Evolutionary conservation across 257 asterid species (phyloP).

Genomic region (Capsicum rhomboideum): DNA sequence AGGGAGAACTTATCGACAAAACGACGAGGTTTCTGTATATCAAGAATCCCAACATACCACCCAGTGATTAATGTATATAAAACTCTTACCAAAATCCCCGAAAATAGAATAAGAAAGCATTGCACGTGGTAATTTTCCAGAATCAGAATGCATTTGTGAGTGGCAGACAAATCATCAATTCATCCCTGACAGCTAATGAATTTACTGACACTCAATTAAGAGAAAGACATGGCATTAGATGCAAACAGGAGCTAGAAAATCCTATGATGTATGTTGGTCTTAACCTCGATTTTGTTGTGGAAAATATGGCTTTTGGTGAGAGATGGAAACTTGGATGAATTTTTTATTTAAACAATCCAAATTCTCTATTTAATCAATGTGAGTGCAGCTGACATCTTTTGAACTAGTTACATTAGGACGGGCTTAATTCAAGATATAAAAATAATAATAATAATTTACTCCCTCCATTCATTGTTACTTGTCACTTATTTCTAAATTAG

Average conservation of each 20-base stretch:
- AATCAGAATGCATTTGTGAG: not conserved
- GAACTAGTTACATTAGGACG: too few species aligned
- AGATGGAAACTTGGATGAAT: not conserved
- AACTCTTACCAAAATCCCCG: not conserved
- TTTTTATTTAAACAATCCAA: not conserved
- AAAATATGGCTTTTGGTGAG: not conserved
- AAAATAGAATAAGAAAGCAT: not conserved
- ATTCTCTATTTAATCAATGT: not conserved
- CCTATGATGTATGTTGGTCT: not conserved
- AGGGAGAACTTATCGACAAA: not conserved
- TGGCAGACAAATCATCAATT: not conserved
- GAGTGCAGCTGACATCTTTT: not conserved
- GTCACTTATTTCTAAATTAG: too few species aligned
- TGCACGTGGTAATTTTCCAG: not conserved
- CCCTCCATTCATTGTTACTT: too few species aligned
- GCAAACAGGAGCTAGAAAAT: not conserved
- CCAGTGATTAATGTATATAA: not conserved
- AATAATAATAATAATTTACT: too few species aligned
- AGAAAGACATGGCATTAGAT: not conserved
- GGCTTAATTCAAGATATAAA: too few species aligned
- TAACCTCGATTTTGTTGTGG: not conserved
- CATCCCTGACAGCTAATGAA: not conserved
- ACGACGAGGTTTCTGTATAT: not conserved
- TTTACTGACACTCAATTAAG: not conserved
- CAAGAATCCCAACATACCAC: not conserved